A percentile compares a stretch with the other conserved stretches of the same genome.
Evolutionary conservation across 768 basidiomycete genomes (phyloP).

Genomic region (Russula sp.): DNA sequence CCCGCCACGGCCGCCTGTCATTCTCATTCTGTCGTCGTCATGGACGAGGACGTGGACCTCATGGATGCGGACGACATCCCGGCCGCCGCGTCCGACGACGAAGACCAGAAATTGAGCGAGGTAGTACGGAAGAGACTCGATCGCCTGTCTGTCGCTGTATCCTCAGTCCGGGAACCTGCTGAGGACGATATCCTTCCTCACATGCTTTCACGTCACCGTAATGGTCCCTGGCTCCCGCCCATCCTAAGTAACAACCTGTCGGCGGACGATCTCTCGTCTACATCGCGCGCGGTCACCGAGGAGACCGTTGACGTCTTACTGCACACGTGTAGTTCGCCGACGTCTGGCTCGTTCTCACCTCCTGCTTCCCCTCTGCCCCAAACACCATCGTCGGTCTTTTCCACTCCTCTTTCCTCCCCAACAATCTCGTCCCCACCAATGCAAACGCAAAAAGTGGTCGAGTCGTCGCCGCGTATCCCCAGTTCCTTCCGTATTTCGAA

Average conservation of each 20-base stretch:
- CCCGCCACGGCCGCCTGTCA: constrained; percentile 17
- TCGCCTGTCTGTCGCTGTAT: neutral
- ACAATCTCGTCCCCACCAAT: constrained; percentile 1
- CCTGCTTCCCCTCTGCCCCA: constrained; percentile 9
- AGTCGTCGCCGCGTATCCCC: neutral
- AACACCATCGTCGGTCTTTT: constrained; percentile 12
- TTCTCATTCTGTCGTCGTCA: constrained; percentile 1
- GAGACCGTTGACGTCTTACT: neutral
- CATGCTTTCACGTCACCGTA: constrained; percentile 12
- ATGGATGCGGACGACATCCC: neutral
- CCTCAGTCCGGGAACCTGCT: neutral
- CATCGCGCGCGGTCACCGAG: neutral
- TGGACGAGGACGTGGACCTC: constrained; percentile 6
- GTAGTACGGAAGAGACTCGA: neutral
- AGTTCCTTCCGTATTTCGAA: constrained; percentile 18
- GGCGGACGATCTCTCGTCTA: constrained; percentile 4
- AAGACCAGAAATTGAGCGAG: neutral
- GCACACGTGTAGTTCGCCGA: neutral
- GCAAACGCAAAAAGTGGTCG: neutral
- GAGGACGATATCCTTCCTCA: constrained; percentile 5
- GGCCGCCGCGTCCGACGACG: neutral
- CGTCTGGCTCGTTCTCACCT: neutral
- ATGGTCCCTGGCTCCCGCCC: constrained; percentile 8
- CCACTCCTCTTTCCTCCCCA: constrained; percentile 11
- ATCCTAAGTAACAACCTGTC: constrained; percentile 19